Evolutionary conservation across 352 stramenopile species (phyloP), one percentile per base, ranked within the genome.

Genomic region (Chrysophaeum taylorii): DNA sequence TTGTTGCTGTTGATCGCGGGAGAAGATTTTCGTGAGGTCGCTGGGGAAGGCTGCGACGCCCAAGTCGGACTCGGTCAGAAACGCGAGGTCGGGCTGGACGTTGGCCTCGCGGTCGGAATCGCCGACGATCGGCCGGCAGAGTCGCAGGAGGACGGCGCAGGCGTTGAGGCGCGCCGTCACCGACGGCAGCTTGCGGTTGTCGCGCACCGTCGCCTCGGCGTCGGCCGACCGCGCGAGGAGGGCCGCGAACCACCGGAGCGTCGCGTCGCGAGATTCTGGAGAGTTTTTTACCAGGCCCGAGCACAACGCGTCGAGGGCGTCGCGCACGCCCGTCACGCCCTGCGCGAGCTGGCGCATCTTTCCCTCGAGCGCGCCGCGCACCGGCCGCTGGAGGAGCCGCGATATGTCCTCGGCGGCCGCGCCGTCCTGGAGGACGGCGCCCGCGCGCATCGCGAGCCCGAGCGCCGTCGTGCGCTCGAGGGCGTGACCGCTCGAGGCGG

Each of bases 81-180:
- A 88, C 7, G 72, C 73, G 21, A 81, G 75, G 71, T 85, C 73
- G 25, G 87, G 81, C 35, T 86, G 74, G 4, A 76, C 54, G 29
- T 77, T 63, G 66, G 85, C 86, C 37, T 63, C 52, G 27, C 33
- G 25, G 25, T 81, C 78, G 29, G 69, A 64, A 63, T 85, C 74
- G 16, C 67, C 69, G 2, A 88, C 69, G 66, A 89, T 86, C 21
- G 84, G 84, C 25, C 85, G 78, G 57, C 81, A 89, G 0, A 89
- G 76, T 68, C 88, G 86, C 29, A 89, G 69, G 35, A 88, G 67
- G 31, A 75, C 69, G 0, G 81, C 75, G 0, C 75, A 81, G 4
- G 84, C 50, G 70, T 88, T 88, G 0, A 84, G 62, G 12, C 87
- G 50, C 1, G 84, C 68, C 64, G 73, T 68, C 16, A 73, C 48